Evolutionary conservation across 768 basidiomycete species (phyloP), one percentile per base, ranked within the genome.

Genomic region (Asterophora parasitica): DNA sequence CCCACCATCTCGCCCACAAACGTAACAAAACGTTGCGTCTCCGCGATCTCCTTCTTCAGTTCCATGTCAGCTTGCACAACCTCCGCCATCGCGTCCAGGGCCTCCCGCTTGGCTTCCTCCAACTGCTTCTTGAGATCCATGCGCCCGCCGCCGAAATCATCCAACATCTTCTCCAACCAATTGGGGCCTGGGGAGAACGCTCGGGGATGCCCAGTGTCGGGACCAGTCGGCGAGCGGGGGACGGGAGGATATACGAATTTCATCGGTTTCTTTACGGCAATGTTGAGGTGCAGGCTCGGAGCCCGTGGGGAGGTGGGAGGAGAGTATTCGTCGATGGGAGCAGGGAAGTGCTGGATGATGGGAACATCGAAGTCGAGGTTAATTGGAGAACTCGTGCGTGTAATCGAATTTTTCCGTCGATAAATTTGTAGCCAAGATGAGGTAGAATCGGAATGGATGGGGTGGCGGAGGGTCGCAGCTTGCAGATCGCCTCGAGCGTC

Each of bases 141-240:
- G 16, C 48, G 41, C 4, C 42, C 42, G 1, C 33, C 19, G 0
- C 4, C 28, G 12, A 49, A 9, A 34, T 49, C 48, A 1, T 15
- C 13, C 7, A 37, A 36, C 48, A 49, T 49, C n/a, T 31, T 43
- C 17, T 49, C 42, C 7, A 49, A 23, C 48, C 48, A 49, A 12
- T 34, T 20, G 16, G 27, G 34, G 11, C 35, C 34, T 4, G 42
- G 42, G 17, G 42, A 42, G 34, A 38, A 43, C 26, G 35, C 27
- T 10, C 34, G 34, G 9, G 33, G 31, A 20, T 19, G 34, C 8
- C 34, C 44, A 3, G 15, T 33, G 26, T 35, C 33, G 20, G 35
- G 19, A 5, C 19, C n/a, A n/a, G 7, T 4, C 23, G 16, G 39
- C 3, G 39, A 13, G 9, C 36, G 30, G 23, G 45, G 27, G 26